Evolutionary conservation across 2,329 filamentous ascomycete genomes (phyloP).

Genomic region (Pyrenochaeta sp.): DNA sequence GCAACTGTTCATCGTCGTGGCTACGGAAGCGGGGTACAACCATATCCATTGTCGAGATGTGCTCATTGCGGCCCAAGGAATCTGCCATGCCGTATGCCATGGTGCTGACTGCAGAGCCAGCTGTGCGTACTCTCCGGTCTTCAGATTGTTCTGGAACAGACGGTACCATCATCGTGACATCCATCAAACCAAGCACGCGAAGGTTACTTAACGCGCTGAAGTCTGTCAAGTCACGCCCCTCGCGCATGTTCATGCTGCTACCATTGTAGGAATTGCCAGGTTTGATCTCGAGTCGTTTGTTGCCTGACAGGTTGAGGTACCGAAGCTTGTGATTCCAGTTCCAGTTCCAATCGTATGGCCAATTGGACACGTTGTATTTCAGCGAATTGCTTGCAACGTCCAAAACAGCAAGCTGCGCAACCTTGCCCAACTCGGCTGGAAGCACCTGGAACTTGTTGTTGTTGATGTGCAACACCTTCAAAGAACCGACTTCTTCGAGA

Average conservation of each 20-base stretch:
- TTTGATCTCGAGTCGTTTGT: slow-evolving; percentile 93
- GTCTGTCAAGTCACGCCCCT: slow-evolving; percentile 81
- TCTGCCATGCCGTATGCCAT: slow-evolving; percentile 98
- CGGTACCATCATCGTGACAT: slow-evolving; percentile 92
- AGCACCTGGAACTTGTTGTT: slow-evolving; percentile 97
- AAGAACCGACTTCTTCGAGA: slow-evolving; percentile 83
- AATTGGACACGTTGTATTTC: slow-evolving; percentile 99
- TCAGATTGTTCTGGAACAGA: slow-evolving; percentile 95
- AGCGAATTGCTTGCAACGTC: slow-evolving; percentile 94
- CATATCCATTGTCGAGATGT: slow-evolving; percentile 93
- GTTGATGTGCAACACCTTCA: slow-evolving; percentile 94
- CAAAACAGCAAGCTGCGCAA: slow-evolving; percentile 87
- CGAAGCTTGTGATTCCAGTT: slow-evolving; percentile 95
- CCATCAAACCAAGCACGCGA: slow-evolving; percentile 91
- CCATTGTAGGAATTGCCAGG: slow-evolving; percentile 65
- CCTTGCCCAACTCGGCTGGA: slow-evolving; percentile 92
- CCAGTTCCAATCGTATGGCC: slow-evolving; percentile 99
- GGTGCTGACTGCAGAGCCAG: slow-evolving; percentile 88
- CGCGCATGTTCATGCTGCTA: slow-evolving; percentile 51
- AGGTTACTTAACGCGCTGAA: slow-evolving; percentile 86
- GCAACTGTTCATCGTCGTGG: slow-evolving; percentile 84
- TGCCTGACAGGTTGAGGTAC: slow-evolving; percentile 95
- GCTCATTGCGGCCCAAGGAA: slow-evolving; percentile 89
- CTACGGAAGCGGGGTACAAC: slow-evolving; percentile 92
- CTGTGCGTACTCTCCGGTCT: slow-evolving; percentile 93